Base-by-base conservation (phyloP, 1,284 basidiomycete genomes). In the Puccinia hordei region DNA sequence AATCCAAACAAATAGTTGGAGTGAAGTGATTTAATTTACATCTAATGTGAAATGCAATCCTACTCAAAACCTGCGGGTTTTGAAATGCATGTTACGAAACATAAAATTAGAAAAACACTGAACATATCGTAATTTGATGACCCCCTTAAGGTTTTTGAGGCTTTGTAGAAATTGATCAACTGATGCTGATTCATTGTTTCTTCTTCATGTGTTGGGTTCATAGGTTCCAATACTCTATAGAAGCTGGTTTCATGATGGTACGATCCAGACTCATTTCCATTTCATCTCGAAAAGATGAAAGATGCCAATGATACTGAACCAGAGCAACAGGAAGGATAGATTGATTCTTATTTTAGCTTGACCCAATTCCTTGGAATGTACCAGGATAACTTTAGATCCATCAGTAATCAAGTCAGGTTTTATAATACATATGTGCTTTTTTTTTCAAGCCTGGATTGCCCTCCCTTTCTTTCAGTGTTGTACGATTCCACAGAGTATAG, bases 231-330 rank as follows among this genome's bases (percentile, higher is more conserved):
- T 77, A 15, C 49, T 77, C 0, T 77, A 77, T 55, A 41, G 74
- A 55, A 65, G 59, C 30, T 77, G 74, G 74, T 77, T 77, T 68
- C 74, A 77, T 66, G 74, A 77, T 68, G 74, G 74, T 35, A 77
- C 74, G 51, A 77, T 77, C 74, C 74, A 65, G 74, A 77, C 22
- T 61, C 57, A 33, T 49, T 63, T 30, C 24, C 17, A 76, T 77
- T 77, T 38, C 41, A 30, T 55, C 41, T 53, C 27, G 15, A 51
- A 33, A 53, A 59, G 63, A 77, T 68, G 59, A 49, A 51, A 44
- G 33, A 38, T 66, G 63, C 38, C 61, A 38, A 77, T 51, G 55
- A 63, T 24, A 63, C 41, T 49, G 61, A 65, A 65, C 24, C n/a
- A 51, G 61, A 76, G 27, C 44, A 55, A 30, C 51, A 22, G 27